These are phyloP conservation scores for Sordariomycetes sp. DNA, from an alignment of 2,329 filamentous ascomycete genomes.

Conservation along the genomic window DNA sequence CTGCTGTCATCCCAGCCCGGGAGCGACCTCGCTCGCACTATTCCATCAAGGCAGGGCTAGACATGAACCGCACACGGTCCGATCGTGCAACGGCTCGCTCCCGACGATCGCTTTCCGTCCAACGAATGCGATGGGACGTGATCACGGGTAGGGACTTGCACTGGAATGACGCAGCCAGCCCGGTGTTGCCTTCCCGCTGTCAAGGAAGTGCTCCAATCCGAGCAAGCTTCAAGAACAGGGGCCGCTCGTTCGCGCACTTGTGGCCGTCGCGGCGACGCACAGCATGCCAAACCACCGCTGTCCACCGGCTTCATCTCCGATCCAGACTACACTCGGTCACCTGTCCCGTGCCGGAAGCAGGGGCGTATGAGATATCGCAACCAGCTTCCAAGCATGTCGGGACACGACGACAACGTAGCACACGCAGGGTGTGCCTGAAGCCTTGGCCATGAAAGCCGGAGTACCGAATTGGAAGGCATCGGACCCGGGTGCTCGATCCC, in stretches of 20 bases:
- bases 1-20: no score
- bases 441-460: neutral
- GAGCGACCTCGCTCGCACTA: neutral
- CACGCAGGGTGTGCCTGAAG: neutral
- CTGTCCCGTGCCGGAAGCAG: neutral
- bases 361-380: neutral
- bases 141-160: neutral
- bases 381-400: neutral
- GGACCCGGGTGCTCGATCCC: neutral
- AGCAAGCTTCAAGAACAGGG: neutral
- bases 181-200: neutral
- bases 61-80: neutral
- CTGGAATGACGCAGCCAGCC: neutral
- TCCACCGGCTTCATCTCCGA: neutral
- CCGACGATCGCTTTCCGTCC: neutral
- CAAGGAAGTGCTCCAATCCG: neutral
- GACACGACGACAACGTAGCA: neutral
- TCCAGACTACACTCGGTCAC: neutral
- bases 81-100: neutral
- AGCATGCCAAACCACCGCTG: neutral
- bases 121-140: neutral
- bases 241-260: neutral
- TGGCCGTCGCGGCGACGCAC: neutral
- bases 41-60: neutral
- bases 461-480: neutral